These are phyloP conservation scores for Dothistroma pini DNA, from an alignment of 2,329 filamentous ascomycete genomes.

Conservation along the genomic window DNA sequence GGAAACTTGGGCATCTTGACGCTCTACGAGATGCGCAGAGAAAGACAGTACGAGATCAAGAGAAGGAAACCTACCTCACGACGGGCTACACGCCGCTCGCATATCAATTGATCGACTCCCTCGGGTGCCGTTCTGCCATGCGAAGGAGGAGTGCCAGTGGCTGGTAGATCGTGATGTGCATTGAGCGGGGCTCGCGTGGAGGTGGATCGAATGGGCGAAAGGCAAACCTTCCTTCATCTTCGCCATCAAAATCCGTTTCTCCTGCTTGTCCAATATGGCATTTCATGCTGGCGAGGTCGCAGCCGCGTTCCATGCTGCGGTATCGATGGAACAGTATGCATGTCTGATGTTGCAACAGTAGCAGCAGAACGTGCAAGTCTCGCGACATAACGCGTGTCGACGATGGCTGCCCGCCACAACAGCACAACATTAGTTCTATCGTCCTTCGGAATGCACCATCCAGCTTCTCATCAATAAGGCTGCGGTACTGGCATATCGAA, in stretches of 20 bases:
- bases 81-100: not conserved
- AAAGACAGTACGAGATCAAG: not conserved
- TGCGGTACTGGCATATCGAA: too few species aligned
- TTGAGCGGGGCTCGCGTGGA: not conserved
- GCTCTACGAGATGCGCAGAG: not conserved
- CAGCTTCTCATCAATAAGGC: not conserved
- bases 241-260: not conserved
- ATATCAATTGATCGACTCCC: not conserved
- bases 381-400: not conserved
- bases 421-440: not conserved
- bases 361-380: not conserved
- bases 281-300: too few species aligned
- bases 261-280: not conserved
- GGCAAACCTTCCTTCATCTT: not conserved
- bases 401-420: not conserved
- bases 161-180: not conserved
- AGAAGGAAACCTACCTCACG: not conserved
- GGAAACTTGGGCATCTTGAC: conserved; percentile 21
- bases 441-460: not conserved
- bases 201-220: not conserved
- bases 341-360: too few species aligned
- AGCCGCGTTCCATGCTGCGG: too few species aligned
- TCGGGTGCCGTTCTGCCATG: not conserved
- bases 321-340: too few species aligned
- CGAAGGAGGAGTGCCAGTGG: not conserved